Percentiles rank a stretch among this genome's conserved stretches.
Conservation (phyloP, 1,284 basidiomycete species). For the Apiotrichum veenhuisii region DNA sequence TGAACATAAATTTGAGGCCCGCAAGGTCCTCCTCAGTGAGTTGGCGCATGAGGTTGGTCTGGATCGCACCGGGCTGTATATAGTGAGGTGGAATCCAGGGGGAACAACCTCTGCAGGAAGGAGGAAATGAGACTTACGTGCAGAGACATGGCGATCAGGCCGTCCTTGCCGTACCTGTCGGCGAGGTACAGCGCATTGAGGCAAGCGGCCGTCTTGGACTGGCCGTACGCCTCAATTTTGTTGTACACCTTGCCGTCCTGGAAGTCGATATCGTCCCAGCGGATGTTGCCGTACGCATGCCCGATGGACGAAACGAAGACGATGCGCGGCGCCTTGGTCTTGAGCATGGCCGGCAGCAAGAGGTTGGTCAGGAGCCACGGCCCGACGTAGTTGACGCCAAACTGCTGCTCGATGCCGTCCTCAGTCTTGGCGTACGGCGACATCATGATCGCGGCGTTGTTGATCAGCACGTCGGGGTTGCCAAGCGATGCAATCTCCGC, state of each 20-base stretch:
- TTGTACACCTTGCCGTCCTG: constrained; percentile 9
- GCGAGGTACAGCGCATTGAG: constrained; percentile 13
- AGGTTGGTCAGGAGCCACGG: constrained; percentile 29
- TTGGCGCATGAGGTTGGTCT: constrained; percentile 8
- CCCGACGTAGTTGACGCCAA: constrained; percentile 34
- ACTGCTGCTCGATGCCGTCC: constrained; percentile 35
- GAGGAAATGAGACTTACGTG: constrained; percentile 5
- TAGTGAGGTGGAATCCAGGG: too few species aligned
- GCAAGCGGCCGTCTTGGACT: constrained; percentile 20
- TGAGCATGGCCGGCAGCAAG: constrained; percentile 15
- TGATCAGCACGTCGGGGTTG: constrained; percentile 29
- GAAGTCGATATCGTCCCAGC: constrained; percentile 19
- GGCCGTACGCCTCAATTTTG: constrained; percentile 16
- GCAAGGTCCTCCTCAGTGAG: constrained; percentile 5
- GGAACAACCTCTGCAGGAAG: too few species aligned
- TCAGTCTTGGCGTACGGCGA: constrained; percentile 16
- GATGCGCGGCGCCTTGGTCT: constrained; percentile 10
- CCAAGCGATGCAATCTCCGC: constrained; percentile 6
- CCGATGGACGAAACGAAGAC: constrained; percentile 15
- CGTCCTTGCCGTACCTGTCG: constrained; percentile 4
- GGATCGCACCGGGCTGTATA: constrained; percentile 6
- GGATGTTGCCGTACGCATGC: constrained; percentile 10
- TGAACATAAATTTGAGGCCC: background rate
- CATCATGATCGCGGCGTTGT: constrained; percentile 33
- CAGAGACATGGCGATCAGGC: constrained; percentile 13